These are phyloP conservation scores for Talaromyces sp. DNA, from an alignment of 2,329 filamentous ascomycete species.

Conservation along the genomic window DNA sequence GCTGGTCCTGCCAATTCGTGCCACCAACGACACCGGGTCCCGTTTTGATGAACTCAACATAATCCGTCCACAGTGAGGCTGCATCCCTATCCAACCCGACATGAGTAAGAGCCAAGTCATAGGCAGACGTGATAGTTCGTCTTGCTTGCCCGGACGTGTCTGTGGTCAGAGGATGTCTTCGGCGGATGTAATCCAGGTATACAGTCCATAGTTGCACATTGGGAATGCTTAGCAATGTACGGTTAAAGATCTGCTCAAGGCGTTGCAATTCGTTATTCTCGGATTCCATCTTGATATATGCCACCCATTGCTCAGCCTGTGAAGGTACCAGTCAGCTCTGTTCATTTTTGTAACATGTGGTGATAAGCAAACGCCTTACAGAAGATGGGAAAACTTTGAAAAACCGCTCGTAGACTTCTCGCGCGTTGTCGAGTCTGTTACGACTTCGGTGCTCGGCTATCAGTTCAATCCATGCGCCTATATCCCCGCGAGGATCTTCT, in stretches of 20 bases:
- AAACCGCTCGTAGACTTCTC: conserved; percentile 78
- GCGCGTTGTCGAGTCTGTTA: conserved; percentile 74
- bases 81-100: conserved; percentile 90
- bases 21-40: conserved; percentile 83
- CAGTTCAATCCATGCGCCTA: conserved; percentile 84
- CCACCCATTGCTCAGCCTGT: conserved; percentile 86
- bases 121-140: conserved; percentile 74
- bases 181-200: conserved; percentile 92
- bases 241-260: conserved; percentile 77
- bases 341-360: conserved; percentile 9
- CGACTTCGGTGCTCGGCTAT: conserved; percentile 79
- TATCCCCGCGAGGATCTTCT: conserved; percentile 86
- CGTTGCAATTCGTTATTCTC: conserved; percentile 74
- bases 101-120: conserved; percentile 84
- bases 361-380: conserved; percentile 56
- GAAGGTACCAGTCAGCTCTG: conserved; percentile 29
- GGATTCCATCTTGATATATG: conserved; percentile 84
- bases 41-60: conserved; percentile 86
- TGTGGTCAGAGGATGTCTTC: conserved; percentile 78
- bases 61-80: conserved; percentile 87
- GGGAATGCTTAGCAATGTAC: conserved; percentile 70
- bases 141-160: conserved; percentile 73
- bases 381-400: conserved; percentile 82
- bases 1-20: conserved; percentile 88
- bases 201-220: conserved; percentile 86